Base-by-base conservation (phyloP, 495 filamentous ascomycete species). In the Penicillium cinerascens region DNA sequence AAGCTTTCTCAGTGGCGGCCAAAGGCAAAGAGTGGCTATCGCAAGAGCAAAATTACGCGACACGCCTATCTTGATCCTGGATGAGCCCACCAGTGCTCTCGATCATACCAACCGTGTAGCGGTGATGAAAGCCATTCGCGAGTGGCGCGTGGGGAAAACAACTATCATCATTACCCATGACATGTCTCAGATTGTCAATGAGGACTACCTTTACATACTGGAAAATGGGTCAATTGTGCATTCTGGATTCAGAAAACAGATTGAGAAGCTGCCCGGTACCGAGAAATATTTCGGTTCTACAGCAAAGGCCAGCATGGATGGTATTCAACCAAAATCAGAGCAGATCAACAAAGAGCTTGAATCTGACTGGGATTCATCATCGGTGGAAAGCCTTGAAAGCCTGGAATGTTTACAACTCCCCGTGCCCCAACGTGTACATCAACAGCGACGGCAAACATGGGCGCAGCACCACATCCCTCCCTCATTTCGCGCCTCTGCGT, bases 121-220 rank as follows among this genome's bases (percentile, higher is more conserved):
- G 13, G 70, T 95, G 40, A 87, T 93, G 66, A 82, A 85, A 4
- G 84, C 83, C 1, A 72, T 95, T 47, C 84, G 91, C 36, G 76
- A 78, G 49, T 88, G 84, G 57, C 77, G 87, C 1, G 74, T 77
- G 46, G 86, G 84, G 9, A 83, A 87, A 42, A 96, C 90, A 0
- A 90, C 89, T 1, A 83, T 96, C 46, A 86, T 90, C 18, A 88
- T 96, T 60, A 97, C 93, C 0, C 93, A 97, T 59, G 91, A 97
- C 54, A 84, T 91, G 42, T 80, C 85, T 0, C 88, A 95, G 44
- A 95, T 98, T 33, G 69, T 69, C 21, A 77, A 82, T 0, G 57
- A 82, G 16, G 91, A 97, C 48, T 92, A 84, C 60, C 79, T 92
- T 2, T 97, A 93, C 53, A 78, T 96, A 1, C 67, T 98, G 42